These are phyloP conservation scores for Aspergillus sclerotiicarbonarius DNA, from an alignment of 495 filamentous ascomycete genomes.

Conservation along the genomic window DNA sequence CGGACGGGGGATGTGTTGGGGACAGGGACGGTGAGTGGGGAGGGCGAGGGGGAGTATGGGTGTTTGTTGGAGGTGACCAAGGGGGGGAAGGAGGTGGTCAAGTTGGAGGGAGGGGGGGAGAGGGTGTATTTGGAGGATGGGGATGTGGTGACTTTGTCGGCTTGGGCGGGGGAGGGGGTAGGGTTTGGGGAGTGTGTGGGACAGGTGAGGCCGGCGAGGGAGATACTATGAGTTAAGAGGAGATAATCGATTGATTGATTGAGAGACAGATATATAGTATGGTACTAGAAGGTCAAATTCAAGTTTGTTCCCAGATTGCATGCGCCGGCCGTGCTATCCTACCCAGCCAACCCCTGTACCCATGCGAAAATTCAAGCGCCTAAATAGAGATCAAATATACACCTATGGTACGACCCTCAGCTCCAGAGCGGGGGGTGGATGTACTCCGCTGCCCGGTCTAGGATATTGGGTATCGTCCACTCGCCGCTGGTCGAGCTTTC, in stretches of 20 bases:
- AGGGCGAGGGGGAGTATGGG: slow-evolving; percentile 52
- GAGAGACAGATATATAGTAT: not conserved
- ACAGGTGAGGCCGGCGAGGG: slow-evolving; percentile 36
- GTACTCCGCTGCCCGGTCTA: slow-evolving; percentile 48
- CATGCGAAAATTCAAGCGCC: slow-evolving; percentile 1
- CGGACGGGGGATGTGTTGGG: slow-evolving; percentile 76
- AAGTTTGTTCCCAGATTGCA: not conserved
- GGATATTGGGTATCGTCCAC: slow-evolving; percentile 45
- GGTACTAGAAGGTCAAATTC: not conserved
- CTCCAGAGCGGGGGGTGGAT: slow-evolving; percentile 50
- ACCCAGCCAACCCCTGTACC: not conserved
- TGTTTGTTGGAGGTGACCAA: slow-evolving; percentile 72
- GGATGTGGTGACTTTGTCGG: slow-evolving; percentile 68
- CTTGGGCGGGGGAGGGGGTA: slow-evolving; percentile 51
- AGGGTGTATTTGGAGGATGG: slow-evolving; percentile 74
- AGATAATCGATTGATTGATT: not conserved
- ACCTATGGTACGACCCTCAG: slow-evolving; percentile 6
- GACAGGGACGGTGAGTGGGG: slow-evolving; percentile 79
- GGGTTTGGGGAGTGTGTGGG: slow-evolving; percentile 70
- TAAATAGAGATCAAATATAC: not conserved
- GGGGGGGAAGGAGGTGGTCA: slow-evolving; percentile 57
- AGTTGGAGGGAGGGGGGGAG: slow-evolving; percentile 53
- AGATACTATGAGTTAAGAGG: too few species aligned
- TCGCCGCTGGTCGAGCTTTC: slow-evolving; percentile 49
- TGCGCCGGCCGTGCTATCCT: not conserved